phyloP scores from a whole-genome alignment of 2,329 filamentous ascomycete genomes.

The Fusarium chuoi region DNA sequence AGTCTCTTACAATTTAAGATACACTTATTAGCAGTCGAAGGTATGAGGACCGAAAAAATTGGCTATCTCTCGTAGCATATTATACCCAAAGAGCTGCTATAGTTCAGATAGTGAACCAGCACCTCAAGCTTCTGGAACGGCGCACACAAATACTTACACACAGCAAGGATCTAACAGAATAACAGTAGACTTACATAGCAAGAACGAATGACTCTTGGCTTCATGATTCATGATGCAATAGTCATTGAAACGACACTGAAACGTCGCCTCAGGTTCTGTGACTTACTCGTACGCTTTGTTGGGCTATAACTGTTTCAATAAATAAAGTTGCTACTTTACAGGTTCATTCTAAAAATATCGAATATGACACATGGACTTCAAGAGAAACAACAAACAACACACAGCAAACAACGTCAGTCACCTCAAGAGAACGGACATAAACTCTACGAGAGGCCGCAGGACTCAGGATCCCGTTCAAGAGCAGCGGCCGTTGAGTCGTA shows the following conservation, averaged over 20 bases:
- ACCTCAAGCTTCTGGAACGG: neutral
- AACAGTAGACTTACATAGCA: no score
- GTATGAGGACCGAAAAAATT: accelerated
- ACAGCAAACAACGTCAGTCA: neutral
- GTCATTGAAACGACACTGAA: neutral
- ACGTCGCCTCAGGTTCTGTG: neutral
- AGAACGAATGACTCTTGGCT: neutral
- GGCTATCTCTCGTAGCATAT: neutral
- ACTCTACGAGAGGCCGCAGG: neutral
- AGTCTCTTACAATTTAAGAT: no score
- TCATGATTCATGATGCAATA: neutral
- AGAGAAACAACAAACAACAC: neutral
- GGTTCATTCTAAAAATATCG: neutral
- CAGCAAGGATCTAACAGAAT: neutral
- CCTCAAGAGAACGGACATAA: neutral
- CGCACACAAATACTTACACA: neutral
- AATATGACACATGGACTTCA: neutral
- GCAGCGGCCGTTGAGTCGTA: neutral
- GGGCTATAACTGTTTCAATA: neutral
- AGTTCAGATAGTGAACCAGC: neutral
- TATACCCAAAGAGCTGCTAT: no score
- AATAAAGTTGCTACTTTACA: neutral
- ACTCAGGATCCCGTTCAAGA: neutral
- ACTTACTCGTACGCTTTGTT: neutral
- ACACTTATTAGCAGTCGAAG: accelerated